Percentiles rank a stretch among this genome's conserved stretches.
Evolutionary conservation across 768 basidiomycete species (phyloP).

Genomic region (Mrakia gelida): DNA sequence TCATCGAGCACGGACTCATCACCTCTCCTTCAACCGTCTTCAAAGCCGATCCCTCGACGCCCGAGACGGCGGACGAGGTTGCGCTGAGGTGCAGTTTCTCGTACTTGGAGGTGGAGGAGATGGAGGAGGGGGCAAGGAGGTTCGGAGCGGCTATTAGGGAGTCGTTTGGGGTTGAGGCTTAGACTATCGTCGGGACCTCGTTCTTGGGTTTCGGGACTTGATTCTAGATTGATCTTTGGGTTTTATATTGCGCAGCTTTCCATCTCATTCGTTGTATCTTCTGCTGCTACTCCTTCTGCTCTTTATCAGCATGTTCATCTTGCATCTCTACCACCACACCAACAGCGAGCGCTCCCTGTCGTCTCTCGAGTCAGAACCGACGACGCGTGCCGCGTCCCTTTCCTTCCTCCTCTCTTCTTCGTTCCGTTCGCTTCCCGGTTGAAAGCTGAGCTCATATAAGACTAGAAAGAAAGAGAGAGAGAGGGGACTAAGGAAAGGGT

Average conservation of each 20-base stretch:
- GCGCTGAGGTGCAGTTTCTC: slow-evolving; percentile 21
- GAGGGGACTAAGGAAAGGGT: background rate
- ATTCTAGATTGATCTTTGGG: too few species aligned
- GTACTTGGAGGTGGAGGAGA: slow-evolving; percentile 15
- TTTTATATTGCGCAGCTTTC: background rate
- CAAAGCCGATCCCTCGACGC: slow-evolving; percentile 7
- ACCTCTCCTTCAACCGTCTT: slow-evolving; percentile 22
- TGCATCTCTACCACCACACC: too few species aligned
- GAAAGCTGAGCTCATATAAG: too few species aligned
- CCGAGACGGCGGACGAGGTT: slow-evolving; percentile 9
- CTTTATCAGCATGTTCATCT: too few species aligned
- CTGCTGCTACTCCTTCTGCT: too few species aligned
- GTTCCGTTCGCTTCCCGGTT: too few species aligned
- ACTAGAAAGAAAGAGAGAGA: too few species aligned
- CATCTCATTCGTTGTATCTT: background rate
- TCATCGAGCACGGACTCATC: slow-evolving; percentile 14
- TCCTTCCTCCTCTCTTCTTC: too few species aligned
- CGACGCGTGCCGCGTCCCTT: background rate
- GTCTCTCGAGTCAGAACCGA: background rate
- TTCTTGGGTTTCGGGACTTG: too few species aligned
- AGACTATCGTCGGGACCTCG: too few species aligned
- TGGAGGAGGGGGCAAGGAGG: slow-evolving; percentile 27
- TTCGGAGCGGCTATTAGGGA: slow-evolving; percentile 11
- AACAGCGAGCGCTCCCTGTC: too few species aligned
- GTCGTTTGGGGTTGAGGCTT: background rate